Conservation (phyloP, 257 asterid genomes). For the Ballota nigra region DNA sequence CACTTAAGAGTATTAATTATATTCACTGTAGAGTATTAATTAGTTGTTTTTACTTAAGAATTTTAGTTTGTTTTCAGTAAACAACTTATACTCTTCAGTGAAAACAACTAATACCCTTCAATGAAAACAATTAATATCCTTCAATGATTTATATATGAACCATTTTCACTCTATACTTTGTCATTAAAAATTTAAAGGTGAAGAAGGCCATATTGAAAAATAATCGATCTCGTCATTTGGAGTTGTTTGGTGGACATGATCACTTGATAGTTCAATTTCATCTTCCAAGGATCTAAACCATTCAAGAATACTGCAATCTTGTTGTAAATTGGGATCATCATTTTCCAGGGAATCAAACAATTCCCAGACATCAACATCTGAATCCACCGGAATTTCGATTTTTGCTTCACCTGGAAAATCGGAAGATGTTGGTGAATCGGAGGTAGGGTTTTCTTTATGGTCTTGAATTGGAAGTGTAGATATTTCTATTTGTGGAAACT, state of each 20-base stretch:
- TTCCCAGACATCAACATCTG: conserved; percentile 47
- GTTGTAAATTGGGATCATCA: conserved; percentile 10
- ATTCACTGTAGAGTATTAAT: too few relatives aligned
- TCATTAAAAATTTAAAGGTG: conserved; percentile 21
- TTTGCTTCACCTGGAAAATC: conserved; percentile 11
- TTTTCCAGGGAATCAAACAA: conserved; percentile 34
- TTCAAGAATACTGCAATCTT: background rate
- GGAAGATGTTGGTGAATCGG: conserved; percentile 29
- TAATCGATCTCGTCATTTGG: conserved; percentile 14
- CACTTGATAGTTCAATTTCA: conserved; percentile 46
- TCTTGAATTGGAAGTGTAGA: background rate
- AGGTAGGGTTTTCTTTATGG: background rate
- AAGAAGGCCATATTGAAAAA: conserved; percentile 34
- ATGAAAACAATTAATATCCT: too few relatives aligned
- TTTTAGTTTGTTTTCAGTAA: too few relatives aligned
- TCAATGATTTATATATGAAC: too few relatives aligned
- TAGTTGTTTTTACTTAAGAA: too few relatives aligned
- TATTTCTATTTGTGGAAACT: background rate
- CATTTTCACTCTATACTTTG: too few relatives aligned
- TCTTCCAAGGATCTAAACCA: conserved; percentile 55
- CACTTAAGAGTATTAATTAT: too few relatives aligned
- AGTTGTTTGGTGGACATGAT: background rate
- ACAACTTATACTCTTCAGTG: too few relatives aligned
- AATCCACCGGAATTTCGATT: conserved; percentile 38
- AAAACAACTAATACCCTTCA: too few relatives aligned